A percentile compares a stretch with the other conserved stretches of the same genome.
Evolutionary conservation across 768 basidiomycete genomes (phyloP).

Genomic region (Pholiota molesta): DNA sequence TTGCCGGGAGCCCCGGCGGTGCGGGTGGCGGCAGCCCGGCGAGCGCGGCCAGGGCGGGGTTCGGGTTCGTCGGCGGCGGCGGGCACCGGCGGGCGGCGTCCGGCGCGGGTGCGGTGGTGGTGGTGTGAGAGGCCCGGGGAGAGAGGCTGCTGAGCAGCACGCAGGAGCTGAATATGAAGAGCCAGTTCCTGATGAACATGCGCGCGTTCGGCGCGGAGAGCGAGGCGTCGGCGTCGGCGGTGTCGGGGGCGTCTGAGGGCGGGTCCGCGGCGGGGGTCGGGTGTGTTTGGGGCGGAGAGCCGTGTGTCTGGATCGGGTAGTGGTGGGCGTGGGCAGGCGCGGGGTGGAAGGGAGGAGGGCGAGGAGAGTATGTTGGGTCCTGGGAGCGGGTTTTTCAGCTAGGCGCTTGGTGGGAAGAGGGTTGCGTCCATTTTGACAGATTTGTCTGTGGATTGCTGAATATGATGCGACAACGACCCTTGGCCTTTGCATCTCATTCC

Average conservation of each 20-base stretch:
- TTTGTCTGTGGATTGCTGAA: no score
- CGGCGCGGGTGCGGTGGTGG: slow-evolving; percentile 13
- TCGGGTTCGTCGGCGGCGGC: slow-evolving; percentile 5
- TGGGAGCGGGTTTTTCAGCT: slow-evolving; percentile 32
- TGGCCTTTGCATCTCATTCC: neutral
- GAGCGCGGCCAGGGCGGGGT: slow-evolving; percentile 4
- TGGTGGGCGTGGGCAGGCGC: neutral
- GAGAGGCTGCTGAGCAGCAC: slow-evolving; percentile 39
- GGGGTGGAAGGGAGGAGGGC: slow-evolving; percentile 14
- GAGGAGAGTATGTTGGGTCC: slow-evolving; percentile 27
- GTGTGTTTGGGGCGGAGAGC: neutral
- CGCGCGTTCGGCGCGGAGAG: slow-evolving; percentile 16
- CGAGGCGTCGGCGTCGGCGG: slow-evolving; percentile 12
- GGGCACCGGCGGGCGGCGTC: neutral
- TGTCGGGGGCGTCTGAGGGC: slow-evolving; percentile 2
- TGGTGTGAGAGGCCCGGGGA: neutral
- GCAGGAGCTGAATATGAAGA: slow-evolving; percentile 46
- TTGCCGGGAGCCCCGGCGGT: neutral
- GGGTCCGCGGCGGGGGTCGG: neutral
- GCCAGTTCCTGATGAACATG: slow-evolving; percentile 33
- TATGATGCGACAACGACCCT: no score
- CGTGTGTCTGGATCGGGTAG: neutral
- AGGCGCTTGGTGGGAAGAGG: neutral
- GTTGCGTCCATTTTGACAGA: no score
- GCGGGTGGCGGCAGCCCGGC: neutral